These are phyloP conservation scores for Suillus paluster DNA, from an alignment of 768 basidiomycete genomes.

Conservation along the genomic window DNA sequence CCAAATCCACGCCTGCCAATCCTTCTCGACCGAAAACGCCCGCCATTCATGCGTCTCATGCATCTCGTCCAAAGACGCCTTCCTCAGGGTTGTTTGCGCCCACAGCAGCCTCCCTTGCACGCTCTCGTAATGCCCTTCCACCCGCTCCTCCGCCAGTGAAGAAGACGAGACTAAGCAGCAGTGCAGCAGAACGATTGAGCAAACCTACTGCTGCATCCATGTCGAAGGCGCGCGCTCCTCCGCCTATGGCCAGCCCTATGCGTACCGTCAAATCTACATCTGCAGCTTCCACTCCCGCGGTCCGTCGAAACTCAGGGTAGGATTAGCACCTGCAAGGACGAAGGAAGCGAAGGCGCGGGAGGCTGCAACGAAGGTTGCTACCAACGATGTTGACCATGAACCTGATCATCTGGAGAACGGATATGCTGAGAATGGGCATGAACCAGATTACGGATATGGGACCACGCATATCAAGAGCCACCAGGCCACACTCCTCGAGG, in stretches of 20 bases:
- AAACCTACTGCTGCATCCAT: constrained; percentile 85
- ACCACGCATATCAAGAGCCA: not conserved
- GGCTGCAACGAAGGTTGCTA: constrained; percentile 19
- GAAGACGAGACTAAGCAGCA: constrained; percentile 58
- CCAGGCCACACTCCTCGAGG: not conserved
- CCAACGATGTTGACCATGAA: constrained; percentile 26
- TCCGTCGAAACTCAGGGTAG: constrained; percentile 31
- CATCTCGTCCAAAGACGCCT: constrained; percentile 59
- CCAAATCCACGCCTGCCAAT: constrained; percentile 36
- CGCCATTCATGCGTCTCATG: constrained; percentile 19
- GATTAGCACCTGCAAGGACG: constrained; percentile 28
- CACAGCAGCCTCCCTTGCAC: constrained; percentile 81
- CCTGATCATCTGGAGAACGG: constrained; percentile 24
- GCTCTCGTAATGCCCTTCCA: constrained; percentile 57
- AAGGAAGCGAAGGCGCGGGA: constrained; percentile 27
- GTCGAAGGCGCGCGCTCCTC: constrained; percentile 56
- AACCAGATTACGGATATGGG: constrained; percentile 12
- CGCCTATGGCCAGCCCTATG: constrained; percentile 20
- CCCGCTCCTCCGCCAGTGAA: constrained; percentile 52
- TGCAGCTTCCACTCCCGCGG: constrained; percentile 33
- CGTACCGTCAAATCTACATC: constrained; percentile 35
- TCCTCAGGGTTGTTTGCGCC: constrained; percentile 77
- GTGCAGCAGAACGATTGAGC: constrained; percentile 66
- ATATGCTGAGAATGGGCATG: constrained; percentile 32
- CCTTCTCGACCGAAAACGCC: constrained; percentile 45